Evolutionary conservation across 768 basidiomycete species (phyloP), one percentile per base, ranked within the genome.

Genomic region (Coprinellus micaceus): DNA sequence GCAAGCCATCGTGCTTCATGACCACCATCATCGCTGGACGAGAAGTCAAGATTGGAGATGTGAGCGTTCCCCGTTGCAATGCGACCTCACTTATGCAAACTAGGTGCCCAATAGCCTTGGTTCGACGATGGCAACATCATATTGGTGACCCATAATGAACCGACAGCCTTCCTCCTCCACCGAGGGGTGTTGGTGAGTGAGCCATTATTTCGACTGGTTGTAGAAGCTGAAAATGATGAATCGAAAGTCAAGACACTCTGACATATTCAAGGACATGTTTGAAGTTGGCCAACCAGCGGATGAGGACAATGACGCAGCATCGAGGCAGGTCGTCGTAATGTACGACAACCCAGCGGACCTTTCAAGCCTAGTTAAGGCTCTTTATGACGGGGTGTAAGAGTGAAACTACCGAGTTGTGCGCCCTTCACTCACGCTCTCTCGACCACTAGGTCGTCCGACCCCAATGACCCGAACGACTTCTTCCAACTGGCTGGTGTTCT

Each of bases 51-150:
- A 28, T 57, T 44, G 67, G 66, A 46, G 66, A 68, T 56, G 66
- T 68, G 30, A 19, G 59, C 45, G 22, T 11, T n/a, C 11, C 1
- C 29, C 15, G 46, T n/a, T 36, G 46, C 22, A 3, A 25, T 50
- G 6, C 7, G 15, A 21, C 26, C 46, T 40, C 9, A 33, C 33
- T 29, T 28, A 26, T 12, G 19, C 11, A 9, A 15, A 29, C 43
- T 30, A 33, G 19, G 24, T 52, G 10, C 50, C 12, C 21, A 13
- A 28, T 53, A 82, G 69, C 82, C 80, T 15, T 84, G 79, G 80
- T 82, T 85, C 61, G 79, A 83, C 22, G 83, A 84, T 60, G 83
- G 82, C 17, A 85, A 84, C 63, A 73, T 84, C 46, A 67, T 84
- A 17, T 72, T 85, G 3, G 65, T 80, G 37, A 76, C 78, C 6